A percentile compares a stretch with the other conserved stretches of the same genome.
Evolutionary conservation across 2,329 filamentous ascomycete genomes (phyloP).

Genomic region (Fusarium duplospermum): DNA sequence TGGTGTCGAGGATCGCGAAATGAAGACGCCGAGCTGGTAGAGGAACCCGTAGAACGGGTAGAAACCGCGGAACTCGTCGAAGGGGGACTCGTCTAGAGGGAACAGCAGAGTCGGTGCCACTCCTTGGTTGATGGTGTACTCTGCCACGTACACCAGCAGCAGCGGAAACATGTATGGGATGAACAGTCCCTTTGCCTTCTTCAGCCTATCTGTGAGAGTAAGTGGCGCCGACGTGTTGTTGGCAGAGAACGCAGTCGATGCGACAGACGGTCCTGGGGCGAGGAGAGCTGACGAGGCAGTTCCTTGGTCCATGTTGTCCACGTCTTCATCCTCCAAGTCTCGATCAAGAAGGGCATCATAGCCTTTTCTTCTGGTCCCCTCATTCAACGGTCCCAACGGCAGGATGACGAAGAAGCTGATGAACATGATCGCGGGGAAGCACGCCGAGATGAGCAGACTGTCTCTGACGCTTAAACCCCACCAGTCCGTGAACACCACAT

Average conservation of each 20-base stretch:
- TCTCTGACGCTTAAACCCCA: constrained; percentile 78
- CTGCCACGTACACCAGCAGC: constrained; percentile 91
- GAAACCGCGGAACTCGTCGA: constrained; percentile 84
- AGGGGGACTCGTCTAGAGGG: constrained; percentile 80
- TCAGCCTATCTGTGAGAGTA: constrained; percentile 64
- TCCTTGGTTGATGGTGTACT: constrained; percentile 98
- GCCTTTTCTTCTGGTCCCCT: constrained; percentile 55
- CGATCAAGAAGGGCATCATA: constrained; percentile 65
- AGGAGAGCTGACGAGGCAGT: constrained; percentile 63
- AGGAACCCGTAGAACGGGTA: constrained; percentile 96
- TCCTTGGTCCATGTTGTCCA: constrained; percentile 50
- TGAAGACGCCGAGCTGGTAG: constrained; percentile 94
- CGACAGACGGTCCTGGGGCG: constrained; percentile 55
- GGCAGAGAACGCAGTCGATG: constrained; percentile 54
- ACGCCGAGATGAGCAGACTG: constrained; percentile 82
- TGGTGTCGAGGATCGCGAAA: constrained; percentile 90
- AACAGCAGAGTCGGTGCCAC: constrained; percentile 92
- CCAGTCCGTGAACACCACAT: constrained; percentile 86
- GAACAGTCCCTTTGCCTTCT: constrained; percentile 76
- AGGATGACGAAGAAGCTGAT: constrained; percentile 86
- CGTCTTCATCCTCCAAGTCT: constrained; percentile 51
- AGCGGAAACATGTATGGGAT: constrained; percentile 89
- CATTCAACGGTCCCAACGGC: constrained; percentile 73
- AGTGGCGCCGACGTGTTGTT: constrained; percentile 41
- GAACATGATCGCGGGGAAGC: constrained; percentile 84